Evolutionary conservation across 345 rosid genomes (phyloP).

Genomic region (Aegle marmelos): DNA sequence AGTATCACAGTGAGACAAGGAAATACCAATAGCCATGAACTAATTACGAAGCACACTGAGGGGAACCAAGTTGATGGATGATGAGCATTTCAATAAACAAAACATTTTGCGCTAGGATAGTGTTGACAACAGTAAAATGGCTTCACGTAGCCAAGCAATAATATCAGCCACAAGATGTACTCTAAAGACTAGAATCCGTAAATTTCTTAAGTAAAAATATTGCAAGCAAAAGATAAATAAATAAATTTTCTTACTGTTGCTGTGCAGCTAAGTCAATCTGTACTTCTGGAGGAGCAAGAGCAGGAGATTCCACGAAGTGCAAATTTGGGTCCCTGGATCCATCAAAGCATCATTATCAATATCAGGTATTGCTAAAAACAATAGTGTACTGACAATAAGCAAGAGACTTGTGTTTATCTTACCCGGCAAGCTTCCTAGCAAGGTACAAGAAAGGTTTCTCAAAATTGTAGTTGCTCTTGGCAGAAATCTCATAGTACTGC

Average conservation of each 20-base stretch:
- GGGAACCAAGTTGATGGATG: not conserved
- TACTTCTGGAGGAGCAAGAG: constrained; percentile 93
- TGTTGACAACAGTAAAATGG: not conserved
- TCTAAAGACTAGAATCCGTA: not conserved
- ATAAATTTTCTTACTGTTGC: constrained; percentile 60
- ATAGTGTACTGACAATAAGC: not conserved
- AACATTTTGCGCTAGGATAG: not conserved
- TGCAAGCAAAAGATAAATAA: not conserved
- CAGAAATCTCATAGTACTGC: constrained; percentile 89
- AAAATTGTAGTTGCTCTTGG: constrained; percentile 90
- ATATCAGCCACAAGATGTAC: not conserved
- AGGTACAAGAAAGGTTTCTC: constrained; percentile 95
- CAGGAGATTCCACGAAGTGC: constrained; percentile 94
- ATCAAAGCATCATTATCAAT: constrained; percentile 3
- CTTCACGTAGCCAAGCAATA: not conserved
- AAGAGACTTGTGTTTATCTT: not conserved
- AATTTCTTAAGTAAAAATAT: not conserved
- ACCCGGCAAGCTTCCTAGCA: constrained; percentile 90
- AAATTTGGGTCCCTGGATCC: constrained; percentile 63
- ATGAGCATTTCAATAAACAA: not conserved
- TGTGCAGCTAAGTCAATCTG: constrained; percentile 78
- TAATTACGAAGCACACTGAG: not conserved
- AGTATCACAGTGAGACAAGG: not conserved
- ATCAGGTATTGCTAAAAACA: not conserved
- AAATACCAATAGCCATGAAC: not conserved